phyloP scores from a whole-genome alignment of 768 basidiomycete genomes.

The Udeniomyces megalosporus region DNA sequence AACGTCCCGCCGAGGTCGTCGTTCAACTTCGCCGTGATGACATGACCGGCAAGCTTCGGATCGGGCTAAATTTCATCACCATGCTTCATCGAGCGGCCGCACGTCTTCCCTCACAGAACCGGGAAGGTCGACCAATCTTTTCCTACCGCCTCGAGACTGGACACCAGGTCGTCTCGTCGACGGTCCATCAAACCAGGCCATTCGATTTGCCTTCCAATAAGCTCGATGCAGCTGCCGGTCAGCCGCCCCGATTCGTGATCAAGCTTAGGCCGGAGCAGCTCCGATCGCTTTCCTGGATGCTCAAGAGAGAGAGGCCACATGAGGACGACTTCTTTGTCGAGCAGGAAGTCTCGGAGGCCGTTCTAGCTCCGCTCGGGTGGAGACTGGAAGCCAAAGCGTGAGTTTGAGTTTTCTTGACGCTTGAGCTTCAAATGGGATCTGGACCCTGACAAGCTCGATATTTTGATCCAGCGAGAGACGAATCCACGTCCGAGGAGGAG shows the following conservation, averaged over 20 bases:
- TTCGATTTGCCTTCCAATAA: conserved; percentile 59
- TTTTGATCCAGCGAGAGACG: too few species aligned
- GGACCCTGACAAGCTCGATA: too few species aligned
- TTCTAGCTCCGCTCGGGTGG: conserved; percentile 75
- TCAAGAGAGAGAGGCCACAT: conserved; percentile 50
- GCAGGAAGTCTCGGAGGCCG: conserved; percentile 85
- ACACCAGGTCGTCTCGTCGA: conserved; percentile 33
- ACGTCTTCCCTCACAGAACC: conserved; percentile 47
- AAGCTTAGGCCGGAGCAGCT: conserved; percentile 67
- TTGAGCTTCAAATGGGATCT: too few species aligned
- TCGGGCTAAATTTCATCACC: conserved; percentile 76
- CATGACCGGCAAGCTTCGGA: conserved; percentile 52
- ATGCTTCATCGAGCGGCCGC: conserved; percentile 72
- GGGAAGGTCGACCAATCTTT: conserved; percentile 37
- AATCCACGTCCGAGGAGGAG: conserved; percentile 64
- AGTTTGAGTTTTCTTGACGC: too few species aligned
- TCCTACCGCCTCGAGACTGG: conserved; percentile 74
- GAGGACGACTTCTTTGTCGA: conserved; percentile 60
- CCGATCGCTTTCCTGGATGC: conserved; percentile 86
- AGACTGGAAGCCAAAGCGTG: conserved; percentile 82
- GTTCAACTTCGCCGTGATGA: conserved; percentile 50
- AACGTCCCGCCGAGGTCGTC: conserved; percentile 68
- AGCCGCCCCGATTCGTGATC: conserved; percentile 59
- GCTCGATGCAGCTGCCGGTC: conserved; percentile 47
- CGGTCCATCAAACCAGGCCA: conserved; percentile 32